These are phyloP conservation scores for Trichoderma afroharzianum DNA, from an alignment of 2,329 filamentous ascomycete genomes.

Conservation along the genomic window DNA sequence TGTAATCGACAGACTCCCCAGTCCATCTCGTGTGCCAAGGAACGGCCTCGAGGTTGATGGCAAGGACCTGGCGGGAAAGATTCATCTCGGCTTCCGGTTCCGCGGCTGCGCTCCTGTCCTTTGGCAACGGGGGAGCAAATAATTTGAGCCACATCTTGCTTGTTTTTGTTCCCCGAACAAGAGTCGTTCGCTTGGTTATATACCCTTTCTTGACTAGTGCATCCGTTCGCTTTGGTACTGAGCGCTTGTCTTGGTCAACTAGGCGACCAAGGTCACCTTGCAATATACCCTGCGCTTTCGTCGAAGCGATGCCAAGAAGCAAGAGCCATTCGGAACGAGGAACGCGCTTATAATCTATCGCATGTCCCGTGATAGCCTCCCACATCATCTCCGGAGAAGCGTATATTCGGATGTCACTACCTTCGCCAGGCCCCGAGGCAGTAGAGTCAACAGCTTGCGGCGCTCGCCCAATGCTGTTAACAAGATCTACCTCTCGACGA, in stretches of 20 bases:
- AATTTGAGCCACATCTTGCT: constrained; percentile 59
- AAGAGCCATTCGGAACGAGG: constrained; percentile 58
- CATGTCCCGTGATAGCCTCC: constrained; percentile 57
- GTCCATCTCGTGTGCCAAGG: constrained; percentile 56
- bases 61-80: constrained; percentile 38
- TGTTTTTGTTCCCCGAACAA: constrained; percentile 57
- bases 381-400: constrained; percentile 56
- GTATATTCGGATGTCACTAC: constrained; percentile 35
- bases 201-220: constrained; percentile 58
- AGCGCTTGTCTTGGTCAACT: constrained; percentile 60
- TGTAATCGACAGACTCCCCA: constrained; percentile 55
- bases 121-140: constrained; percentile 48
- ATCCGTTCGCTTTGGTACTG: constrained; percentile 59
- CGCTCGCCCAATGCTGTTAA: neutral
- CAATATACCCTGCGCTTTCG: constrained; percentile 52
- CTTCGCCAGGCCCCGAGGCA: neutral
- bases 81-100: constrained; percentile 35
- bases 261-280: constrained; percentile 58
- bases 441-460: neutral
- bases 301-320: constrained; percentile 55
- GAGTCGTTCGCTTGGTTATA: constrained; percentile 57
- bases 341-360: constrained; percentile 54
- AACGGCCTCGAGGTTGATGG: constrained; percentile 49
- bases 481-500: neutral
- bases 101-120: constrained; percentile 28